Evolutionary conservation across 768 basidiomycete species (phyloP), one percentile per base, ranked within the genome.

Genomic region (Leccinum disarticulatum): DNA sequence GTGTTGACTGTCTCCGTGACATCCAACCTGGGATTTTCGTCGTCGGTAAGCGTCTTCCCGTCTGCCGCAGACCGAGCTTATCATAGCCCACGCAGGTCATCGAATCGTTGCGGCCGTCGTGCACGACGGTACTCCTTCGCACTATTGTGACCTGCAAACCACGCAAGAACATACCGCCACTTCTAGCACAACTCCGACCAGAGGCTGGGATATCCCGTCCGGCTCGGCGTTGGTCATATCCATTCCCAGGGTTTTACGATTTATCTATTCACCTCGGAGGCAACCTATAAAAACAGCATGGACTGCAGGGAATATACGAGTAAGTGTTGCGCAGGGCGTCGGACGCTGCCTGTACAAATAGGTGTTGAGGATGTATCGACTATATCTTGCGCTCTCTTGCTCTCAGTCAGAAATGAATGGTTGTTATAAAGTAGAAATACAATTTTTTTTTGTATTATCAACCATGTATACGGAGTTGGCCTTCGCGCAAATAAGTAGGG

Each of bases 51-150:
- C 43, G 14, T 50, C 27, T 30, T 8, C 58, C 17, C 8, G 31
- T n/a, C 15, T 33, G 31, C 48, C 35, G 13, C 31, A 49, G 1
- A 41, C 61, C 30, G 6, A 47, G 30, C 51, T 59, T 28, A 60
- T 14, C 11, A 27, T 50, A 38, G 25, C 55, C 11, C 11, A 49
- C 10, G 9, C 27, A 86, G 92, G 91, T 10, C 93, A 95, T 68
- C 88, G 95, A 76, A 88, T 94, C 27, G 83, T 92, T 3, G 92
- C 92, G 0, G 93, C 93, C 3, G 91, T 96, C 56, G 93, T 92
- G 4, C 90, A 95, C 30, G 27, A 43, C 36, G 70, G 89, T 93
- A 54, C 85, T 95, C 72, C 81, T 94, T 4, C 82, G 88, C 70
- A 89, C 87, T 0, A 75, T 76, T 6, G 85, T 88, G 8, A 78